Evolutionary conservation across 176 grass and related monocot genomes (phyloP), one percentile per base, ranked within the genome.

Genomic region (Triticum urartu): DNA sequence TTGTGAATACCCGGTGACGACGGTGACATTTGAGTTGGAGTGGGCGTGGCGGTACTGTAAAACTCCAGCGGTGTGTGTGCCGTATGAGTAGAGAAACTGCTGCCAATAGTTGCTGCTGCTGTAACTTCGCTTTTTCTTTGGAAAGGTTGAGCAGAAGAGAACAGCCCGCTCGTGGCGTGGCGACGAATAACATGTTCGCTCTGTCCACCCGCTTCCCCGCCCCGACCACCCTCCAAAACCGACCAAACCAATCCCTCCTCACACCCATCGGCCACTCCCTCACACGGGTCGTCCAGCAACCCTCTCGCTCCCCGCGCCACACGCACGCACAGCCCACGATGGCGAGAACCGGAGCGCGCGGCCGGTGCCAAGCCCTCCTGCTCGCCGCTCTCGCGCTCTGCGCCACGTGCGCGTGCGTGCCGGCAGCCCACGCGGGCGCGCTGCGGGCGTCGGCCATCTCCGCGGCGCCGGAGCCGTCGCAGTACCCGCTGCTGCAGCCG

Each of bases 381-480:
- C 45, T 48, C 45, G 9, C 15, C 22, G 38, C 47, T 18, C 28
- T 71, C 38, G 20, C 12, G 10, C 28, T 86, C 75, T 75, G 52
- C 72, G 59, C 36, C 12, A 22, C 81, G 6, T 79, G 48, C 59
- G 72, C 56, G 30, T 26, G 64, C 70, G 12, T 3, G 3, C 59
- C 72, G 10, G 6, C 78, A 0, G 11, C 83, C 5, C 7, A 52
- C 5, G 26, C 68, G 3, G 21, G 7, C n/a, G 70, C 43, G 52
- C 80, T 89, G 65, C 72, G 58, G 65, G 18, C 91, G 72, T 93
- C 93, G 30, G 32, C 84, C 81, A 95, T 95, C 77, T 95, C 91
- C 79, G 73, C 87, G 30, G 80, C 94, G 82, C 94, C 94, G 69
- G 75, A 75, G 8, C 45, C 73, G 15, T 75, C 72, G 45, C 39